Evolutionary conservation across 306 rosid species (phyloP), one percentile per base, ranked within the genome.

Genomic region (Calophaca sinica): DNA sequence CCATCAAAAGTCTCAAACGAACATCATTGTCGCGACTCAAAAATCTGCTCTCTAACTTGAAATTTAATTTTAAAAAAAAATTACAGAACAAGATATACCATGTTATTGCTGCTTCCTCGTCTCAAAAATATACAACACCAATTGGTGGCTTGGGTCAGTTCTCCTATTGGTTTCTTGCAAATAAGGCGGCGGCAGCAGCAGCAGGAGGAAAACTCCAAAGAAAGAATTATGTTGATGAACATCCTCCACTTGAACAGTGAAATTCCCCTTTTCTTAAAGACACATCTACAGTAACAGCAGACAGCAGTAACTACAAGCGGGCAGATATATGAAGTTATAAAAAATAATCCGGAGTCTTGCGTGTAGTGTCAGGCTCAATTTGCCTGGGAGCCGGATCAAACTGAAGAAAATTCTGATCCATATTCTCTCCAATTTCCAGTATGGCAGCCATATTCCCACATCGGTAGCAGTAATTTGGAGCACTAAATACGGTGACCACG

Each of bases 401-500:
- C 80, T 94, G 98, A 81, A 94, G 96, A 79, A 94, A 94, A 81
- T 91, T 91, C 88, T 91, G 98, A 78, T 94, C 97, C 98, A 94
- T 94, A 39, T 87, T 88, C 88, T 94, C 98, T 35, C 97, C 98
- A 39, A 94, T 88, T 80, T 94, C 98, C 81, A 94, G 88, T 71
- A 94, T 94, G 55, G 97, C 98, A 77, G 98, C 98, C 98, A 94
- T 94, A 75, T 94, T 94, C 79, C 98, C 98, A 63, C 98, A 94
- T 39, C 98, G 96, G 81, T 94, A 94, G 80, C 98, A 94, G 89
- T 94, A 94, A 80, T 94, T 94, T 44, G 98, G 98, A 69, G 98
- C 98, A 61, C 98, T 94, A 85, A 94, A 94, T 68, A 94, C 98
- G 14, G 98, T 94, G 80, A 94, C 98, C 65, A 94, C 98, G 62